A percentile compares a stretch with the other conserved stretches of the same genome.
phyloP scores from a whole-genome alignment of 2,329 filamentous ascomycete genomes.

The Fonsecaea monophora region DNA sequence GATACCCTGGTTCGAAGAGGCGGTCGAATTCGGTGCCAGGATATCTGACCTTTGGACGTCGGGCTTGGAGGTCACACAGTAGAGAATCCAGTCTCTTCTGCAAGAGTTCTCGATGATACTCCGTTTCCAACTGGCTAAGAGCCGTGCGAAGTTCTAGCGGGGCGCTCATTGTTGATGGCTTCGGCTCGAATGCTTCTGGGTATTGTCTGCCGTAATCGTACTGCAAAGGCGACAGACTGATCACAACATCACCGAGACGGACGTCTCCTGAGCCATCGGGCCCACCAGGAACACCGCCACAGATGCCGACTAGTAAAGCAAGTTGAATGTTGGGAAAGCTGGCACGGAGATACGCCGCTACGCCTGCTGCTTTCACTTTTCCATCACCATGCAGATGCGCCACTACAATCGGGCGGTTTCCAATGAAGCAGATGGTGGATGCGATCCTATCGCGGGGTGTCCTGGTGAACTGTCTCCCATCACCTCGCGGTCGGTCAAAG shows the following conservation, averaged over 20 bases:
- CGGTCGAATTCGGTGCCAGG: conserved; percentile 6
- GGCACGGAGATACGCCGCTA: conserved; percentile 41
- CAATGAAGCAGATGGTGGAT: conserved; percentile 43
- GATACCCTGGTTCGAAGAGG: conserved; percentile 1
- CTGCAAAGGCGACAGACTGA: conserved; percentile 42
- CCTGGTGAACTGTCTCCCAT: conserved; percentile 25
- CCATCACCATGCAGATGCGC: conserved; percentile 44
- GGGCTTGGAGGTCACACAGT: neutral
- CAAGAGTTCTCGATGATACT: neutral
- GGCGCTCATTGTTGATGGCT: conserved; percentile 36
- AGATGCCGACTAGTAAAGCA: conserved; percentile 51
- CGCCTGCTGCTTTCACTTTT: conserved; percentile 39
- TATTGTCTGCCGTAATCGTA: conserved; percentile 44
- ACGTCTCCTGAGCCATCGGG: conserved; percentile 25
- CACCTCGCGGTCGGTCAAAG: neutral
- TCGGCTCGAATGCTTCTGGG: conserved; percentile 37
- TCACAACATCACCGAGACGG: conserved; percentile 12
- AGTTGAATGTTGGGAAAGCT: conserved; percentile 48
- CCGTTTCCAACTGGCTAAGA: conserved; percentile 33
- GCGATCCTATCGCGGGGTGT: conserved; percentile 42
- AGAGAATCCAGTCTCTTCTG: neutral
- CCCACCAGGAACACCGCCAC: conserved; percentile 47
- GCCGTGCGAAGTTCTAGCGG: conserved; percentile 38
- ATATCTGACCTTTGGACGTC: neutral
- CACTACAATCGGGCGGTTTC: conserved; percentile 44